These are phyloP conservation scores for Nannochloropsis oceanica DNA, from an alignment of 108 stramenopile species.

Conservation along the genomic window DNA sequence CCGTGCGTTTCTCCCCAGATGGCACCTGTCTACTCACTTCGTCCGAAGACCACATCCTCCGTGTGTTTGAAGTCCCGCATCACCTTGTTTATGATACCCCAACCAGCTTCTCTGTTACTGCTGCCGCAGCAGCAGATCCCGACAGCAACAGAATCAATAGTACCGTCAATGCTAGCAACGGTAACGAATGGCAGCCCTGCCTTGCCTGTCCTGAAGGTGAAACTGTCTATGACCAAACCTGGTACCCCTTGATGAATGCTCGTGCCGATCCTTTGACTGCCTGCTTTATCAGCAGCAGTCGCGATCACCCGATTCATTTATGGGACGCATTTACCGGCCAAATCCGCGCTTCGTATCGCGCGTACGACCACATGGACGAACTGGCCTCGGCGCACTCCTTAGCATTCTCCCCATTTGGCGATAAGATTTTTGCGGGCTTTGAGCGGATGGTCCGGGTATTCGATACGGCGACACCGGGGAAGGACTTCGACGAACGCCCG, in stretches of 20 bases:
- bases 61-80: slow-evolving; percentile 22
- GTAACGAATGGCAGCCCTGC: slow-evolving; percentile 13
- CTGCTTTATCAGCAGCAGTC: slow-evolving; percentile 21
- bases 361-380: slow-evolving; percentile 34
- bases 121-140: background rate
- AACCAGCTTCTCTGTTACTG: background rate
- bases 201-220: slow-evolving; percentile 23
- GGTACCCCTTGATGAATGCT: slow-evolving; percentile 20
- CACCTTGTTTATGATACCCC: background rate
- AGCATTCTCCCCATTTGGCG: slow-evolving; percentile 20
- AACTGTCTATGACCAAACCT: slow-evolving; percentile 23
- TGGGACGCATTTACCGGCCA: slow-evolving; percentile 36
- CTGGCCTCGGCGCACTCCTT: slow-evolving; percentile 11
- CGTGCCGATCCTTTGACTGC: slow-evolving; percentile 23
- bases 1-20: slow-evolving; percentile 18
- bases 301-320: slow-evolving; percentile 35
- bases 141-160: too few relatives aligned
- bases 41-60: slow-evolving; percentile 14
- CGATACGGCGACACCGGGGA: background rate
- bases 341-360: slow-evolving; percentile 26
- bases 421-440: slow-evolving; percentile 7
- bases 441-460: background rate
- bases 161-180: background rate
- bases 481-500: background rate
- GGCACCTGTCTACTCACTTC: slow-evolving; percentile 30